Percentiles rank a stretch among this genome's conserved stretches.
These are phyloP conservation scores for Erythrophleum ivorense DNA, from an alignment of 331 rosid species.

Conservation along the genomic window DNA sequence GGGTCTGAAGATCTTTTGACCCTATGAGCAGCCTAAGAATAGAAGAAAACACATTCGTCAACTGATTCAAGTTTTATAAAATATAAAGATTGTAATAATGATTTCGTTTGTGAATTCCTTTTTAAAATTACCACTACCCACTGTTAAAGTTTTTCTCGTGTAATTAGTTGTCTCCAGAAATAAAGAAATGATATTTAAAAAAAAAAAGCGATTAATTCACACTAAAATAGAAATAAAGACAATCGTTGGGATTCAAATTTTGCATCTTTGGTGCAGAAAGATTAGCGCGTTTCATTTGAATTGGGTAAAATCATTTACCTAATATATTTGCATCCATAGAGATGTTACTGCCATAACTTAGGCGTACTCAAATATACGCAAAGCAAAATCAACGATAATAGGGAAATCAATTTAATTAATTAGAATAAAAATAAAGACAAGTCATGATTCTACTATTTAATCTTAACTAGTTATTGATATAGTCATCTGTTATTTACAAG, in stretches of 20 bases:
- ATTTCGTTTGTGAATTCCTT: not conserved
- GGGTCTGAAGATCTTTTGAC: not conserved
- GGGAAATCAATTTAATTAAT: constrained; percentile 41
- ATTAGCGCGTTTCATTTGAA: not conserved
- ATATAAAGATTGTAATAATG: not conserved
- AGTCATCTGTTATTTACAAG: constrained; percentile 66
- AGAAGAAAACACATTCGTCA: not conserved
- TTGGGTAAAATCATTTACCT: not conserved
- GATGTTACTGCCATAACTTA: not conserved
- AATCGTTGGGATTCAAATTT: not conserved
- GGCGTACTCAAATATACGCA: no score
- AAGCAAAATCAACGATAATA: not conserved
- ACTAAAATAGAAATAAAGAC: no score
- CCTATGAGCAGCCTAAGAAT: not conserved
- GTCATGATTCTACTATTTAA: constrained; percentile 62
- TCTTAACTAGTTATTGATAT: constrained; percentile 56
- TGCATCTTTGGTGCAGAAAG: not conserved
- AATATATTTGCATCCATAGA: not conserved
- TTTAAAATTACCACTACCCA: not conserved
- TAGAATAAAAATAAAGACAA: constrained; percentile 28
- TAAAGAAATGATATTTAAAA: not conserved
- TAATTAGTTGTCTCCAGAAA: not conserved
- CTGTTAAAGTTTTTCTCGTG: not conserved
- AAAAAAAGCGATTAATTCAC: not conserved
- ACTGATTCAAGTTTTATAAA: not conserved